Base-by-base conservation (phyloP, 306 rosid species). In the Glycine latifolia region DNA sequence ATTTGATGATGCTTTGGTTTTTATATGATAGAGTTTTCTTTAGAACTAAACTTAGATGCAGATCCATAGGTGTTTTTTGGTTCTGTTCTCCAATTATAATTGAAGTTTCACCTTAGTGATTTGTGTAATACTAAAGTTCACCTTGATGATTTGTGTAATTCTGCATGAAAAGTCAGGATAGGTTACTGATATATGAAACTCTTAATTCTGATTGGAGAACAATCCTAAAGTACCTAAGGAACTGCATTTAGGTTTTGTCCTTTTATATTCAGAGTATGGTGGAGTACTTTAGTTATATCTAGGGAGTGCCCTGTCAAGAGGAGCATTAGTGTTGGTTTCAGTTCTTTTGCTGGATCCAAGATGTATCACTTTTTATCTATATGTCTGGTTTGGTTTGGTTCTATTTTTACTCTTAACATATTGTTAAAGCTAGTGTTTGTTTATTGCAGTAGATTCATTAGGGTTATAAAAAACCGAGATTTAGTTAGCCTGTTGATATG, bases 401-500 rank as follows among this genome's bases (percentile, higher is more conserved):
- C 41, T 10, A 37, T 8, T 67, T 67, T 67, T 0, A 67, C 60
- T 54, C 60, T 54, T 26, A 26, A 26, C 31, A 26, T 26, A 1
- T 26, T 26, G 31, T 26, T 26, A 26, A 26, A 26, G 31, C 31
- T 26, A 26, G 77, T 50, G 15, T 50, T 12, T 70, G 48, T 70
- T 70, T 50, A 46, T 44, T 65, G 43, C 20, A 78, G 20, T 7
- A 47, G 26, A 35, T 77, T 71, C 35, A 65, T 73, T 53, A 65
- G 71, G 75, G 41, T 8, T 58, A 7, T 59, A 17, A 12, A 26
- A 17, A 20, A 53, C 3, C 14, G 62, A 44, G 43, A 56, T 31
- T 17, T 69, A 5, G 55, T 46, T 26, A 26, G 31, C 31, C 31
- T 44, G 13, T 17, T 26, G 37, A 60, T 11, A 14, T 54, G 12